These are phyloP conservation scores for Brettanomyces anomalus DNA, from an alignment of 805 yeast species.

Conservation along the genomic window DNA sequence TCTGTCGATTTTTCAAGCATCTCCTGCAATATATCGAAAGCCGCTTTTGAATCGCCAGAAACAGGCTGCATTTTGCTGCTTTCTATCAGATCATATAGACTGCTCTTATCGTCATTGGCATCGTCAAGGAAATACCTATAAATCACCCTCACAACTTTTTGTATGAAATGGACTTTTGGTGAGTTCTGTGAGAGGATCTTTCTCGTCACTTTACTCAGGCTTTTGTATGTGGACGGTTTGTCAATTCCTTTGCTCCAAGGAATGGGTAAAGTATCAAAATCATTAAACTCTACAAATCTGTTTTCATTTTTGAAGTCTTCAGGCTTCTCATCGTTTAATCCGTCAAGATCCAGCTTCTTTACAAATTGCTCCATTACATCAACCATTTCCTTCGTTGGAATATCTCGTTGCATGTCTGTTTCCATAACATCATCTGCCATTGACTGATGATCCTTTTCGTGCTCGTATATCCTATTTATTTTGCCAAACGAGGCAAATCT, in stretches of 20 bases:
- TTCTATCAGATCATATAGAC: constrained; percentile 7
- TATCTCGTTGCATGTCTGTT: constrained; percentile 18
- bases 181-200: constrained; percentile 14
- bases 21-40: constrained; percentile 5
- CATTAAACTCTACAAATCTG: constrained; percentile 14
- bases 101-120: constrained; percentile 5
- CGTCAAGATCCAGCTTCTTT: constrained; percentile 34
- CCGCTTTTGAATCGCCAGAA: neutral
- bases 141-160: constrained; percentile 5
- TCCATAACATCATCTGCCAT: neutral
- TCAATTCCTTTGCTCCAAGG: constrained; percentile 9
- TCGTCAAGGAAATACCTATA: constrained; percentile 4
- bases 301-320: constrained; percentile 15
- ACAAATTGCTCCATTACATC: constrained; percentile 35
- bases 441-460: constrained; percentile 7
- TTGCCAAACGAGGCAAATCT: constrained; percentile 36
- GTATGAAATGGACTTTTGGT: constrained; percentile 12
- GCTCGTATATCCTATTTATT: constrained; percentile 32
- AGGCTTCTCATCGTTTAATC: constrained; percentile 5
- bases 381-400: constrained; percentile 31
- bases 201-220: constrained; percentile 10
- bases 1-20: constrained; percentile 1
- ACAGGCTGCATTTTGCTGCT: neutral
- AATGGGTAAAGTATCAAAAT: constrained; percentile 12
- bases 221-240: constrained; percentile 1